Evolutionary conservation across 495 filamentous ascomycete genomes (phyloP).

Genomic region (Aspergillus conjunctus): DNA sequence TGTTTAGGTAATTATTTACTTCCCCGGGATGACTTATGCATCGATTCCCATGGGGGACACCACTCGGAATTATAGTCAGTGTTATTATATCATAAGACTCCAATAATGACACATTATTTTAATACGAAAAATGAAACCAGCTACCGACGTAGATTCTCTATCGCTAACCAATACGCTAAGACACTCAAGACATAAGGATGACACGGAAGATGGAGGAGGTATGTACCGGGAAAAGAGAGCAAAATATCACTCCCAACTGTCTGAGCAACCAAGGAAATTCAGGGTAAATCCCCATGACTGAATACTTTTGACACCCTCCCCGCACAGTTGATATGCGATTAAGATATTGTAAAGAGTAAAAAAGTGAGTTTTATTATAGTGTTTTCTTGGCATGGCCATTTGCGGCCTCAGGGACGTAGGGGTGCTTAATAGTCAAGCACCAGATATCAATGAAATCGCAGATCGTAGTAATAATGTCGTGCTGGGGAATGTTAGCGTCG

Average conservation of each 20-base stretch:
- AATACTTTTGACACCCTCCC: neutral
- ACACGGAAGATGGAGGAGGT: slow-evolving; percentile 3
- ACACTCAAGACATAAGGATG: slow-evolving; percentile 12
- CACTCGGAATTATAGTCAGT: neutral
- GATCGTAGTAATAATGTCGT: slow-evolving; percentile 93
- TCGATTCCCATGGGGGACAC: neutral
- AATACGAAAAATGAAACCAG: neutral
- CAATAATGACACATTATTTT: slow-evolving; percentile 7
- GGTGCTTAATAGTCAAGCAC: slow-evolving; percentile 92
- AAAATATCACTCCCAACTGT: slow-evolving; percentile 5
- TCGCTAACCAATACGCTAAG: slow-evolving; percentile 22
- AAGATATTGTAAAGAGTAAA: neutral
- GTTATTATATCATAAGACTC: neutral
- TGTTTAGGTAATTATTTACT: slow-evolving; percentile 3
- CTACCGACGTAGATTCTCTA: slow-evolving; percentile 14
- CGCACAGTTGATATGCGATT: slow-evolving; percentile 24
- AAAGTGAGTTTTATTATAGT: slow-evolving; percentile 15
- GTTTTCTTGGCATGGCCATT: slow-evolving; percentile 41
- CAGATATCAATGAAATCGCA: slow-evolving; percentile 98
- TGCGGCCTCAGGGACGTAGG: slow-evolving; percentile 34
- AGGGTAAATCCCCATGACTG: too few relatives aligned
- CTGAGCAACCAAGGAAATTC: neutral
- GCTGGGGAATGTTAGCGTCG: slow-evolving; percentile 36
- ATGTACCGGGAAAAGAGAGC: slow-evolving; percentile 9
- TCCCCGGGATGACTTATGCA: too few relatives aligned